Conservation (phyloP, 2,329 filamentous ascomycete genomes). For the Colletotrichum gigasporum region DNA sequence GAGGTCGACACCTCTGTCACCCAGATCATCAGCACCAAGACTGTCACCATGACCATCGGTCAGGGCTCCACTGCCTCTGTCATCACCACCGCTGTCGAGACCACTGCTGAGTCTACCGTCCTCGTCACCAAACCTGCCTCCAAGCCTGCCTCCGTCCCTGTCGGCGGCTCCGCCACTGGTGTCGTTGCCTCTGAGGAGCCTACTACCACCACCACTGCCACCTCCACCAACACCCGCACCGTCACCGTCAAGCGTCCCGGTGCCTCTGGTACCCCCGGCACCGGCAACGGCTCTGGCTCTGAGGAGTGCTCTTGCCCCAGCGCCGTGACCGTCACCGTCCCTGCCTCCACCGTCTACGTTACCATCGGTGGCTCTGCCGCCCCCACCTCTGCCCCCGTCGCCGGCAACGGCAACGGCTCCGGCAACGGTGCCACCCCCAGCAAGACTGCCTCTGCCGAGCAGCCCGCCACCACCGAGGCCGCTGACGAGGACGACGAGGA, state of each 20-base stretch:
- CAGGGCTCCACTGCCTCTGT: constrained; percentile 41
- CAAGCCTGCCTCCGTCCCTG: not conserved
- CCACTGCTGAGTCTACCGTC: constrained; percentile 51
- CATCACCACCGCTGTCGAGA: constrained; percentile 54
- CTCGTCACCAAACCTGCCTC: constrained; percentile 35
- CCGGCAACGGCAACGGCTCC: constrained; percentile 29
- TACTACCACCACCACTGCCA: constrained; percentile 50
- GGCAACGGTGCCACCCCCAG: constrained; percentile 21
- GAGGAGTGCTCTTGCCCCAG: constrained; percentile 31
- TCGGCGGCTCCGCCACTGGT: constrained; percentile 28
- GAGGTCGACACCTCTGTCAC: constrained; percentile 36
- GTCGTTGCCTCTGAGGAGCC: constrained; percentile 33
- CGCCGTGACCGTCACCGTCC: constrained; percentile 36
- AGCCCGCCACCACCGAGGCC: constrained; percentile 36
- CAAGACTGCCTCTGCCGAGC: constrained; percentile 33
- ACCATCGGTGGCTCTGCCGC: constrained; percentile 33
- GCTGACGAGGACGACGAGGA: constrained; percentile 33
- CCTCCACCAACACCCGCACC: constrained; percentile 46
- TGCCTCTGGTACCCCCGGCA: constrained; percentile 10
- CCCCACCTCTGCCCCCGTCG: not conserved
- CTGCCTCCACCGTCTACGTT: constrained; percentile 40
- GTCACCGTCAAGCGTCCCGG: constrained; percentile 42
- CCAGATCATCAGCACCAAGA: constrained; percentile 43
- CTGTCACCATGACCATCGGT: constrained; percentile 46
- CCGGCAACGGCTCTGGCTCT: constrained; percentile 14